Evolutionary conservation across 495 filamentous ascomycete genomes (phyloP), one percentile per base, ranked within the genome.

Genomic region (Entonaema liquescens): DNA sequence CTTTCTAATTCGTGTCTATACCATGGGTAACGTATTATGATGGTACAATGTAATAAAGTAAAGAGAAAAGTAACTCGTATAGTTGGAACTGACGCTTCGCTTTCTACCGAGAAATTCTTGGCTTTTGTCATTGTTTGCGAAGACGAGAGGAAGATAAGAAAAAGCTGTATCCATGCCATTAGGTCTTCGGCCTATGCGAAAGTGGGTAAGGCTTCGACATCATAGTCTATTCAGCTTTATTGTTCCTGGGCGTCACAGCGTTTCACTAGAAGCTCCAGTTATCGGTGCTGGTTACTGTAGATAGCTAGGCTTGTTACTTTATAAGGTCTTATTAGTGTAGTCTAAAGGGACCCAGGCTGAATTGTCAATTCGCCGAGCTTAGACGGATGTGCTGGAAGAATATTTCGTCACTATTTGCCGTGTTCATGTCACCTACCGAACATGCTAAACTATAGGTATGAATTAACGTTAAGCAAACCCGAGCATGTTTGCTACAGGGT

Each of bases 401-500:
- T 29, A 26, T 53, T 53, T 53, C 29, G 63, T 72, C 69, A 67
- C 64, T 54, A 29, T 59, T 66, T 66, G 68, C 66, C 62, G 68
- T 66, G 68, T 54, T 62, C 68, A 38, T 66, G 57, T 71, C 58
- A 62, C 54, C 52, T 19, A 36, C 58, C 62, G 33, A 62, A 26
- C 33, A 58, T 63, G 40, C 52, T 55, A 44, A 38, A 50, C 55
- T 12, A 15, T 28, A 36, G n/a, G 55, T 42, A 31, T 13, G 57
- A 26, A 52, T 53, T 28, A 25, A 47, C 8, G 42, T 47, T 33
- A 19, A 64, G 54, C 69, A 72, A 72, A 72, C 69, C 59, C 63
- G 69, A 53, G 63, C 13, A 17, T 57, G 69, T 72, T 72, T 72
- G 69, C 64, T 72, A 63, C 62, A 52, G 42, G 68, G 68, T 26